Percentiles rank a stretch among this genome's conserved stretches.
phyloP scores from a whole-genome alignment of 2,329 filamentous ascomycete species.

The Aspergillus aculeatus region DNA sequence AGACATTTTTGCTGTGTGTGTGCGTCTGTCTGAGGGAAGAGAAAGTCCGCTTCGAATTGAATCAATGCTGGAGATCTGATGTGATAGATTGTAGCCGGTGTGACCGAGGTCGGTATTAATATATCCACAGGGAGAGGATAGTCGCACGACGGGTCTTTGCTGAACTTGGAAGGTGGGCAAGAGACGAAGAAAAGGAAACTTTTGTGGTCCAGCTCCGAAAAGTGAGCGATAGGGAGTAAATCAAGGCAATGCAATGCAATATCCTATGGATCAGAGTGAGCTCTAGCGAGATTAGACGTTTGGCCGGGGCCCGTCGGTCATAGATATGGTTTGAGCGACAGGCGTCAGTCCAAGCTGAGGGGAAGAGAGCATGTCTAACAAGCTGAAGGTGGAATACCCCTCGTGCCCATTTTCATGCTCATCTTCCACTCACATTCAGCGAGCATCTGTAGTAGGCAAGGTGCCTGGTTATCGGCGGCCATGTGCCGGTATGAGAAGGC shows the following conservation, averaged over 20 bases:
- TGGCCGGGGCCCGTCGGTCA: background rate
- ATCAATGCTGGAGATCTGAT: background rate
- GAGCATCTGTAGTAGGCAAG: too few species aligned
- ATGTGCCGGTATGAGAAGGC: slow-evolving; percentile 5
- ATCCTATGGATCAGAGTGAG: background rate
- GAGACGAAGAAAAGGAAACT: background rate
- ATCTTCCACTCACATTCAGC: background rate
- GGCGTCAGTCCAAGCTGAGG: background rate
- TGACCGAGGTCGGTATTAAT: background rate
- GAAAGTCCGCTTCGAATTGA: background rate
- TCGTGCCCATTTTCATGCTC: background rate
- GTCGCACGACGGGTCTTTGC: background rate
- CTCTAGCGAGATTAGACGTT: background rate
- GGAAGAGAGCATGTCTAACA: background rate
- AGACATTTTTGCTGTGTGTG: slow-evolving; percentile 26
- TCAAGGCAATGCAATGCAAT: background rate
- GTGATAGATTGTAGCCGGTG: background rate
- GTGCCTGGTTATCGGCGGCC: slow-evolving; percentile 11
- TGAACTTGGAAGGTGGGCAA: background rate
- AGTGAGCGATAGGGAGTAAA: background rate
- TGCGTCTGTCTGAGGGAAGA: background rate
- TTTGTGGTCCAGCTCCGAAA: background rate
- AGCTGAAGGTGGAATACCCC: background rate
- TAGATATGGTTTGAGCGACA: background rate
- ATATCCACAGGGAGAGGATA: background rate